Evolutionary conservation across 2,329 filamentous ascomycete genomes (phyloP).

Genomic region (Xylariaceae sp.): DNA sequence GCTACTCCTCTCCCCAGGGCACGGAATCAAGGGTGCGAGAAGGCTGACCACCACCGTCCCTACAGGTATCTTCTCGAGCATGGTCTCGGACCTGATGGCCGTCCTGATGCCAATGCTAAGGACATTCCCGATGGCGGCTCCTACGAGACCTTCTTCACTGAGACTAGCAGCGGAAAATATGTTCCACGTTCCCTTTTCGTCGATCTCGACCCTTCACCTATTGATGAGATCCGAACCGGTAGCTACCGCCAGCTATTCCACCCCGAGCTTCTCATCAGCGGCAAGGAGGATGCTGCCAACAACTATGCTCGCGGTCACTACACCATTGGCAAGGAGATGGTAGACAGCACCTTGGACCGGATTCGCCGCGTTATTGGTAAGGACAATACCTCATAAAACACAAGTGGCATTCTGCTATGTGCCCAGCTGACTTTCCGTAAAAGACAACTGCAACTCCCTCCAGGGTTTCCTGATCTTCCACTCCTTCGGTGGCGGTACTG

Average conservation of each 20-base stretch:
- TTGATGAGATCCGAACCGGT: conserved; percentile 69
- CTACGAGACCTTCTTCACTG: conserved; percentile 70
- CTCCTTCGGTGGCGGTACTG: conserved; percentile 69
- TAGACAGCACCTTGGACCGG: conserved; percentile 65
- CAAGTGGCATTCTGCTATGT: not conserved
- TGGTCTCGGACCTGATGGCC: conserved; percentile 62
- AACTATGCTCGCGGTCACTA: conserved; percentile 75
- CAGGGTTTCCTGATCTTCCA: conserved; percentile 73
- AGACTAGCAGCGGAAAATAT: conserved; percentile 68
- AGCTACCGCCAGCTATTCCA: conserved; percentile 66
- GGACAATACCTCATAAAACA: conserved; percentile 26
- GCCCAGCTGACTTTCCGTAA: conserved; percentile 19
- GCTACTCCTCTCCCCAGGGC: conserved; percentile 24
- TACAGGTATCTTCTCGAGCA: conserved; percentile 68
- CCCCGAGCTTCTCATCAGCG: conserved; percentile 66
- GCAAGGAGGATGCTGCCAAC: conserved; percentile 74
- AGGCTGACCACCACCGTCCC: conserved; percentile 7
- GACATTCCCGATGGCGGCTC: conserved; percentile 59
- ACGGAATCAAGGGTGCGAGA: not conserved
- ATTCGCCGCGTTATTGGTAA: conserved; percentile 65
- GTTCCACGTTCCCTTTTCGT: conserved; percentile 69
- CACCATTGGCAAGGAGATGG: conserved; percentile 73
- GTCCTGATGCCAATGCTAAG: conserved; percentile 57
- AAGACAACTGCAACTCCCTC: conserved; percentile 69
- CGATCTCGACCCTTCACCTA: conserved; percentile 68